Percentiles rank a stretch among this genome's conserved stretches.
Conservation (phyloP, 345 rosid genomes). For the Kandelia obovata region DNA sequence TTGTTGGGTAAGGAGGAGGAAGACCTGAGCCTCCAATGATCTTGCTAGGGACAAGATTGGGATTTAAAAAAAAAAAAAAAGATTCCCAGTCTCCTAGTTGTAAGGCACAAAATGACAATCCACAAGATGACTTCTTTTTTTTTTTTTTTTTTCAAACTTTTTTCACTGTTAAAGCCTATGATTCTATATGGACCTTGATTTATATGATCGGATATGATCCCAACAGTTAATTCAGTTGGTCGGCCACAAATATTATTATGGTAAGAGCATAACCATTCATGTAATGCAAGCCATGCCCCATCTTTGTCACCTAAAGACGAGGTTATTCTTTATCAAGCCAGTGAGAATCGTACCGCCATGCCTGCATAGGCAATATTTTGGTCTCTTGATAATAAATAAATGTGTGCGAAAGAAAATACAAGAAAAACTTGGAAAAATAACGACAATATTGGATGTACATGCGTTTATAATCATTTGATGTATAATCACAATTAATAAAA, state of each 20-base stretch:
- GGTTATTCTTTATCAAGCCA: background rate
- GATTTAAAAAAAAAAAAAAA: conserved; percentile 8
- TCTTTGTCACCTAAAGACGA: background rate
- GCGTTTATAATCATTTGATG: background rate
- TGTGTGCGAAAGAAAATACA: background rate
- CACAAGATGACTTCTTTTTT: background rate
- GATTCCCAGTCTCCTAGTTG: conserved; percentile 24
- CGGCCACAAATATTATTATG: conserved; percentile 17
- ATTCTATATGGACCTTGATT: conserved; percentile 4
- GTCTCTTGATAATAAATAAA: background rate
- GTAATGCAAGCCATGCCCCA: background rate
- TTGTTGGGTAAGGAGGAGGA: conserved; percentile 21
- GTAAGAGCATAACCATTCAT: background rate
- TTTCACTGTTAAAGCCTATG: background rate
- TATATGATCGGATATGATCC: conserved; percentile 16
- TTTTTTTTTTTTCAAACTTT: background rate
- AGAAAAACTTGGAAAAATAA: too few relatives aligned
- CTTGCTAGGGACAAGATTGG: conserved; percentile 23
- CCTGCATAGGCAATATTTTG: background rate
- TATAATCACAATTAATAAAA: too few relatives aligned
- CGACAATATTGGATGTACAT: background rate
- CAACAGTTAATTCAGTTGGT: conserved; percentile 26
- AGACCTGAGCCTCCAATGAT: conserved; percentile 1
- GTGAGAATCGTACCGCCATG: background rate
- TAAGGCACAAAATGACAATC: background rate